Evolutionary conservation across 2,329 filamentous ascomycete genomes (phyloP), one percentile per base, ranked within the genome.

Genomic region (Fusarium albosuccineum): DNA sequence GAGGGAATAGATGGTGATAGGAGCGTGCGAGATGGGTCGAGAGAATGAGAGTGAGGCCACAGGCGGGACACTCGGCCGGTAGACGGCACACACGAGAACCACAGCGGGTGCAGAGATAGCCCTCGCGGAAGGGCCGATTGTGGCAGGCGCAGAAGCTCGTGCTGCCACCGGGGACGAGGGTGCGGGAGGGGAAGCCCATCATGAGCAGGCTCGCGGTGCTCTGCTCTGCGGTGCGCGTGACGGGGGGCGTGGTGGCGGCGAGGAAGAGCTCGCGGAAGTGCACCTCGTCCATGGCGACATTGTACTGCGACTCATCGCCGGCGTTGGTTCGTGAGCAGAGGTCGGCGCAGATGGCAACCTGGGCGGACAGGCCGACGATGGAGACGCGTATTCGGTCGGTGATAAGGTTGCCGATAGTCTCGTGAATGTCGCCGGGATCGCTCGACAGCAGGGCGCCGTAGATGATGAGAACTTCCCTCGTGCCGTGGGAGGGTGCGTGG

Each of bases 181-280:
- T 92, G 37, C 94, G 88, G 6, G 93, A 97, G 0, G 96, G 96
- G 74, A 99, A 99, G 5, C 96, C 96, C 95, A 99, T 99, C 92
- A 97, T 97, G 27, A 99, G 87, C 40, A 99, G 83, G 56, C 87
- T 89, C 1, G 88, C 85, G 9, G 84, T 84, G 62, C 82, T 85
- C 72, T 87, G 84, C 67, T 87, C 85, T 40, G 81, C 79, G 3
- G 89, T 87, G 56, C 92, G 88, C 11, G 94, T 92, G 16, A 94
- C 91, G 0, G 95, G 96, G 1, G 96, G 96, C 3, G 93, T 97
- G 1, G 96, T 98, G 48, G 92, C 89, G 16, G 89, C 90, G 77
- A 98, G 90, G 63, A 98, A 86, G n/a, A 98, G 85, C 73, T 98
- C 94, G 30, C 91, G 88, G 74, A 96, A 96, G 80, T 97, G 92